Evolutionary conservation across 805 yeast species (phyloP).

Genomic region (Phaffomyces thermotolerans): DNA sequence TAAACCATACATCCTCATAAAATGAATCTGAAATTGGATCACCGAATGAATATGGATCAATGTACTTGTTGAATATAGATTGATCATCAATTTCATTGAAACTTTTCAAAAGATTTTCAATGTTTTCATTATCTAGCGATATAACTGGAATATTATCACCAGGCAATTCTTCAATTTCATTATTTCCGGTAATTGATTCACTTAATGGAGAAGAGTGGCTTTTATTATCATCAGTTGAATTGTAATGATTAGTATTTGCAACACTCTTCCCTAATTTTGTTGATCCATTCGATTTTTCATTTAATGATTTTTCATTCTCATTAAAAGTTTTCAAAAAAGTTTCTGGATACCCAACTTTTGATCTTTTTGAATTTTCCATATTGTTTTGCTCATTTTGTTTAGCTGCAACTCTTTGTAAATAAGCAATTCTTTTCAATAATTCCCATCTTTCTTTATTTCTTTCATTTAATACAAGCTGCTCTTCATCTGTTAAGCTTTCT

Average conservation of each 20-base stretch:
- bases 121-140: constrained; percentile 36
- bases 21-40: constrained; percentile 84
- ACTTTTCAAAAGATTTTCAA: constrained; percentile 32
- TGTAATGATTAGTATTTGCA: background rate
- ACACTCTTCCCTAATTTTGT: no score
- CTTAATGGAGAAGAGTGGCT: background rate
- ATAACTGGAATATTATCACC: constrained; percentile 32
- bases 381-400: constrained; percentile 35
- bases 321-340: constrained; percentile 1
- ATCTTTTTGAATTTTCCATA: constrained; percentile 33
- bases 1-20: constrained; percentile 80
- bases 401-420: constrained; percentile 59
- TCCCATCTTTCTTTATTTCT: constrained; percentile 58
- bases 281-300: no score
- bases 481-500: constrained; percentile 27
- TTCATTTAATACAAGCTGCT: constrained; percentile 31
- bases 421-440: constrained; percentile 62
- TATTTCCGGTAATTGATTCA: background rate
- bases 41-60: constrained; percentile 83
- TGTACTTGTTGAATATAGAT: constrained; percentile 30
- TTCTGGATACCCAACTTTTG: constrained; percentile 13
- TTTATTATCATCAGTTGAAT: background rate
- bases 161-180: constrained; percentile 17
- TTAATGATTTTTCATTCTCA: constrained; percentile 3
- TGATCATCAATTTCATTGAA: constrained; percentile 31